Base-by-base conservation (phyloP, 139 green algal genomes). In the Auxenochlorella pyrenoidosa region DNA sequence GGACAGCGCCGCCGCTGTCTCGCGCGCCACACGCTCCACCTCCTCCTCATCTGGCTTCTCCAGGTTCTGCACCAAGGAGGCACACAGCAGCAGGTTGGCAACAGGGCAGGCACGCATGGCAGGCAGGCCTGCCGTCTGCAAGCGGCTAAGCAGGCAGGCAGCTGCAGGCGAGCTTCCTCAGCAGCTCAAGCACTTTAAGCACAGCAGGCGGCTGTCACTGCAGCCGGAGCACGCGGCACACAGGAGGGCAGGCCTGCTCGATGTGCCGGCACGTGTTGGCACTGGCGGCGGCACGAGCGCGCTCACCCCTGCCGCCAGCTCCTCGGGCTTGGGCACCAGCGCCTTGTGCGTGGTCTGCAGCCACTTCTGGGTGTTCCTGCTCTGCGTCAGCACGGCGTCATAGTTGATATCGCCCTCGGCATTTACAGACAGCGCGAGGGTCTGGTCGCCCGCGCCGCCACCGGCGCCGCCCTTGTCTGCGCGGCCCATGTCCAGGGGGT, bases 401-500 rank as follows among this genome's bases (percentile, higher is more conserved):
- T 97, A 99, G 72, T 94, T 96, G 36, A 97, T 90, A 12, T 95
- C 91, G 13, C 97, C 97, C 32, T 98, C 90, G 15, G 90, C 90
- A 47, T 94, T 92, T 19, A 98, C 89, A 18, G 93, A 97, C 5
- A 98, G 90, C 22, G 95, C 96, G 38, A 99, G 90, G 19, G 94
- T 96, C 80, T 93, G 85, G 68, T 47, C 84, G 32, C 41, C 66
- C 79, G 83, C 86, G 5, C 87, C 89, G 79, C 82, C 91, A 5
- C 89, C 86, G 16, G 54, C 82, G 47, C 88, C 83, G 2, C 78
- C 58, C 87, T 93, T 93, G 76, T 94, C 88, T 63, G 93, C 88
- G 0, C 90, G 82, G 21, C 97, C 97, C 97, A 99, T 98, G 32
- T 96, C 95, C 76, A 98, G 87, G 0, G 97, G 97, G 83, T 98